phyloP scores from a whole-genome alignment of 2,329 filamentous ascomycete species.

The Ascochyta rabiei region DNA sequence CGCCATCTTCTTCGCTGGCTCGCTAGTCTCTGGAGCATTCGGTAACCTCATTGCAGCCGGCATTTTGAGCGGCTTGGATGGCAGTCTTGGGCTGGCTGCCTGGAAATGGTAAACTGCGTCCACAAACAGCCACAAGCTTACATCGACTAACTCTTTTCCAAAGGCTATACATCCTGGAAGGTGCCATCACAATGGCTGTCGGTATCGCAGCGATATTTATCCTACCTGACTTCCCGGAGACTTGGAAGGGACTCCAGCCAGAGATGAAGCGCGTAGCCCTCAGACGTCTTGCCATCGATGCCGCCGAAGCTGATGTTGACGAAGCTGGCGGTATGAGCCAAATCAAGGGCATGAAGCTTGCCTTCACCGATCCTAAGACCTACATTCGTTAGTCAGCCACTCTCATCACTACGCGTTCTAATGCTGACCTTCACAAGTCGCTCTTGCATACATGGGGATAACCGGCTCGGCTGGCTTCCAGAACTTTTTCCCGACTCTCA shows the following conservation, averaged over 20 bases:
- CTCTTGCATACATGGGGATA: conserved; percentile 56
- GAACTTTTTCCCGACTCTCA: conserved; percentile 64
- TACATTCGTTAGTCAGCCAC: conserved; percentile 43
- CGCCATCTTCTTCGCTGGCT: conserved; percentile 60
- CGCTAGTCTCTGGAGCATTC: conserved; percentile 56
- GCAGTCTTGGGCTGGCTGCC: conserved; percentile 36
- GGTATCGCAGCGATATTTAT: conserved; percentile 43
- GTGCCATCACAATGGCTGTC: conserved; percentile 44
- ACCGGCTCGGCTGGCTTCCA: conserved; percentile 60
- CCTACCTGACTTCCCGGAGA: conserved; percentile 49
- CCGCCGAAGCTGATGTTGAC: conserved; percentile 51
- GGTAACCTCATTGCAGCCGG: conserved; percentile 62
- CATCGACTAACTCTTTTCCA: not conserved
- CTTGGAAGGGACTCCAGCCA: conserved; percentile 48
- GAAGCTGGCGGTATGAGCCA: conserved; percentile 56
- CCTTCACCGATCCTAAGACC: conserved; percentile 58
- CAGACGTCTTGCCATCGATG: conserved; percentile 58
- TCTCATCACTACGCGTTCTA: no score
- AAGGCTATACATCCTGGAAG: conserved; percentile 47
- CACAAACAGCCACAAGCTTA: not conserved
- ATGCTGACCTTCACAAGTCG: conserved; percentile 31
- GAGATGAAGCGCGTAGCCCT: conserved; percentile 55
- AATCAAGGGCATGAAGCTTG: conserved; percentile 57
- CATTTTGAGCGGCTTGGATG: conserved; percentile 50
- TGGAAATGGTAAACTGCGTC: conserved; percentile 40